phyloP scores from a whole-genome alignment of 2,329 filamentous ascomycete species.

The Talaromyces sp. region DNA sequence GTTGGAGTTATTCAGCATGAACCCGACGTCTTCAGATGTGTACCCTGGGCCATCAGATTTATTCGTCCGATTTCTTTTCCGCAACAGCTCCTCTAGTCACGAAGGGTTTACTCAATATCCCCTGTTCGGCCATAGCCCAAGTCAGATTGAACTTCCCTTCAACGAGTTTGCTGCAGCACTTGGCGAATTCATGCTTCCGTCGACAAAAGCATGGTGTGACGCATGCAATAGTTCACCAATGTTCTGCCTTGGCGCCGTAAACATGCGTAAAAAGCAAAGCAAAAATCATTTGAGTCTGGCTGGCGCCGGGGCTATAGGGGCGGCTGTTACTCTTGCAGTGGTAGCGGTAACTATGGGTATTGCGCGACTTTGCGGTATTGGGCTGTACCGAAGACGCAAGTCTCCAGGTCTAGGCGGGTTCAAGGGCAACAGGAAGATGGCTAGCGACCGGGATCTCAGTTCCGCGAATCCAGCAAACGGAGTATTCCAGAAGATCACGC shows the following conservation, averaged over 20 bases:
- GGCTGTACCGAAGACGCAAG: constrained; percentile 39
- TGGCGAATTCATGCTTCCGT: constrained; percentile 38
- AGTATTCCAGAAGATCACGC: constrained; percentile 23
- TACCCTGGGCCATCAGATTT: constrained; percentile 45
- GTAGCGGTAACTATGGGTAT: constrained; percentile 39
- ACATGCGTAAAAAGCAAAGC: constrained; percentile 2
- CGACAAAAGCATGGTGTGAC: constrained; percentile 50
- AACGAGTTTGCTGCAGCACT: constrained; percentile 47
- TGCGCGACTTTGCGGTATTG: constrained; percentile 40
- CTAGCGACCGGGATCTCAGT: constrained; percentile 50
- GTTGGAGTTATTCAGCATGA: constrained; percentile 49
- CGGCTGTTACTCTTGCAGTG: constrained; percentile 47
- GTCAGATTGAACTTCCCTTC: constrained; percentile 45
- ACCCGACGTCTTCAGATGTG: constrained; percentile 23
- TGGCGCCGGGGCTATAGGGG: constrained; percentile 54
- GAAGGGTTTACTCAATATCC: constrained; percentile 40
- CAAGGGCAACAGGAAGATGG: constrained; percentile 52
- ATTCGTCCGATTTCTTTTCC: constrained; percentile 53
- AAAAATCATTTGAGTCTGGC: constrained; percentile 36
- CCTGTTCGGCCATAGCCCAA: constrained; percentile 47
- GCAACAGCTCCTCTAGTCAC: constrained; percentile 48
- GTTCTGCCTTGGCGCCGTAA: constrained; percentile 48
- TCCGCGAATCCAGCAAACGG: constrained; percentile 39
- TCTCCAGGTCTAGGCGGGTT: constrained; percentile 47
- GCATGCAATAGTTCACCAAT: constrained; percentile 42